Percentiles rank a stretch among this genome's conserved stretches.
Evolutionary conservation across 148 eudicot genomes (phyloP).

Genomic region (Amaranthus cruentus): DNA sequence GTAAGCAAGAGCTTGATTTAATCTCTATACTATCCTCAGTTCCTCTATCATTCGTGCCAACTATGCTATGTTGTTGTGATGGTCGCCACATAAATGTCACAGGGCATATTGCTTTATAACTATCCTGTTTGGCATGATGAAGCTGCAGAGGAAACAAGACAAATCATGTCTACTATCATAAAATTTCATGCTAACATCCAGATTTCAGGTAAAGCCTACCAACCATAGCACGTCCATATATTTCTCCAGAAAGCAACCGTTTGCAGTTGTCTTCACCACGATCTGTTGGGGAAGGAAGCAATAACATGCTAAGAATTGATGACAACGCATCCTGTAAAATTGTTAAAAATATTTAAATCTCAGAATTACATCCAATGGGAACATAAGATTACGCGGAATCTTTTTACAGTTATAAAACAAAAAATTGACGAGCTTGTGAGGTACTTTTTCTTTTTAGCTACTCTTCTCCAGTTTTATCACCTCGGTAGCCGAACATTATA

Average conservation of each 20-base stretch:
- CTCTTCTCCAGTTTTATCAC: background rate
- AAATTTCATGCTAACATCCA: background rate
- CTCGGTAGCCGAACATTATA: background rate
- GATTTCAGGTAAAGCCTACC: constrained; percentile 17
- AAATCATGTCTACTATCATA: constrained; percentile 4
- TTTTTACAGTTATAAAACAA: background rate
- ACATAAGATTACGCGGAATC: background rate
- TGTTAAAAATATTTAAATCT: background rate
- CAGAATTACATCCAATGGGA: background rate
- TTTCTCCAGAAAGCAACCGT: constrained; percentile 45
- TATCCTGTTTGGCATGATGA: constrained; percentile 40
- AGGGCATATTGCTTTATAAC: constrained; percentile 56
- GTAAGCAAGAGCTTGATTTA: constrained; percentile 22
- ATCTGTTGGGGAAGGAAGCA: constrained; percentile 41
- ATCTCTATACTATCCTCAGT: constrained; percentile 12
- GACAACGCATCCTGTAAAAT: constrained; percentile 50
- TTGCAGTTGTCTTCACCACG: constrained; percentile 28
- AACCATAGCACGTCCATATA: constrained; percentile 69
- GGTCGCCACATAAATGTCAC: constrained; percentile 84
- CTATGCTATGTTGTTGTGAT: constrained; percentile 20
- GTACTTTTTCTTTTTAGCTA: background rate
- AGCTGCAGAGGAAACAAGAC: constrained; percentile 47
- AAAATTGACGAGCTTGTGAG: background rate
- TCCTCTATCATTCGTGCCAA: constrained; percentile 17
- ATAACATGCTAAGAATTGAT: constrained; percentile 43